Conservation (phyloP, 768 basidiomycete genomes). For the Collybia sp. region DNA sequence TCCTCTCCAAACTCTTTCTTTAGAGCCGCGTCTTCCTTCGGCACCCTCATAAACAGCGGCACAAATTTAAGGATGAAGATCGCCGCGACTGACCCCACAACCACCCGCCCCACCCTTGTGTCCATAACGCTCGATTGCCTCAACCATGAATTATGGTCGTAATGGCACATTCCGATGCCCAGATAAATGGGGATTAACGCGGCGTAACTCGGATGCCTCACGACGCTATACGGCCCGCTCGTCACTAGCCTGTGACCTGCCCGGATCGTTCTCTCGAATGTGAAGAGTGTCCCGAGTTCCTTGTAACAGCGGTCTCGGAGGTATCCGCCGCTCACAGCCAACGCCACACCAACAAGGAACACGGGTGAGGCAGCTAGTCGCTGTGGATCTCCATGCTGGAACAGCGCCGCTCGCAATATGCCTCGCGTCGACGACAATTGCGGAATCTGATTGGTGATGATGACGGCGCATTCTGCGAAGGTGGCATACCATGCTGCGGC, state of each 20-base stretch:
- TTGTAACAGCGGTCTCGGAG: background rate
- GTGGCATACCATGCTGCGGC: no score
- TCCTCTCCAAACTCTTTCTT: constrained; percentile 23
- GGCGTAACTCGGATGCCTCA: background rate
- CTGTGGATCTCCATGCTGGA: no score
- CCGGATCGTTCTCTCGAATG: background rate
- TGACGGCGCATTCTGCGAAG: no score
- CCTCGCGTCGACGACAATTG: no score
- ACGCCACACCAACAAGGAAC: background rate
- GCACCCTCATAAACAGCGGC: constrained; percentile 7
- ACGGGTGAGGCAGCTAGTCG: no score
- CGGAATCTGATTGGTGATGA: no score
- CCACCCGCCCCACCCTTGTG: constrained; percentile 5
- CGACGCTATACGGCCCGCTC: background rate
- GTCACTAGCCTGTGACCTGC: background rate
- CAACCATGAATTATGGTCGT: constrained; percentile 7
- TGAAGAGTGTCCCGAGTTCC: background rate
- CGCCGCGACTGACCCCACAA: background rate
- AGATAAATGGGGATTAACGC: background rate
- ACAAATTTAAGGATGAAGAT: background rate
- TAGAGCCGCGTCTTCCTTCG: constrained; percentile 23
- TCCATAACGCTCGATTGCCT: constrained; percentile 11
- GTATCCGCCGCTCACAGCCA: constrained; percentile 9
- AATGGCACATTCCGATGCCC: constrained; percentile 9
- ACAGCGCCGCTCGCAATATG: no score